phyloP scores from a whole-genome alignment of 768 basidiomycete genomes.

The Dacryopinax spathularia region DNA sequence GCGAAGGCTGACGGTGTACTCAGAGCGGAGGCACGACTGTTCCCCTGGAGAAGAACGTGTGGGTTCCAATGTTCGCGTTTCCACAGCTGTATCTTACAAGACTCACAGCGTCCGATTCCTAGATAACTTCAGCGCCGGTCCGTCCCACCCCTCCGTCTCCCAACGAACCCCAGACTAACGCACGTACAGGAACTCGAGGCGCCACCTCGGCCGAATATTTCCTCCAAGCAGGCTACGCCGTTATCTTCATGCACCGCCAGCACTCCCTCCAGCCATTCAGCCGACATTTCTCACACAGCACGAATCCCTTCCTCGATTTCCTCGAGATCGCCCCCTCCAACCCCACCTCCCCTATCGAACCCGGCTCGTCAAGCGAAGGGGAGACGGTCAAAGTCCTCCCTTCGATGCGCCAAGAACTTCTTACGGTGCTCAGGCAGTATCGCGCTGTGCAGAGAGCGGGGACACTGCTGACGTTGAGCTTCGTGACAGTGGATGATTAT shows the following conservation, averaged over 20 bases:
- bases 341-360: constrained; percentile 12
- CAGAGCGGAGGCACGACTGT: constrained; percentile 98
- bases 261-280: constrained; percentile 97
- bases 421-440: constrained; percentile 63
- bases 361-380: constrained; percentile 20
- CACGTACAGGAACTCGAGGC: constrained; percentile 66
- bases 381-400: constrained; percentile 46
- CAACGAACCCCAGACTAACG: background rate
- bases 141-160: constrained; percentile 16
- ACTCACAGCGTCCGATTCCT: constrained; percentile 81
- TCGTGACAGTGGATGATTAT: constrained; percentile 92
- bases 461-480: constrained; percentile 69
- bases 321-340: constrained; percentile 45
- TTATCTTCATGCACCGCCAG: constrained; percentile 97
- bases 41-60: constrained; percentile 97
- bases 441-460: constrained; percentile 62
- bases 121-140: constrained; percentile 96
- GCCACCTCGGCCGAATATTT: constrained; percentile 98
- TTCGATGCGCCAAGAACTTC: constrained; percentile 47
- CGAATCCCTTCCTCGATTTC: constrained; percentile 94
- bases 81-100: constrained; percentile 15
- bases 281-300: constrained; percentile 93
- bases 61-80: too few species aligned
- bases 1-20: background rate
- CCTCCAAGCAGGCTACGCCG: constrained; percentile 82